These are phyloP conservation scores for Eutypa lata DNA, from an alignment of 2,329 filamentous ascomycete species.

Conservation along the genomic window DNA sequence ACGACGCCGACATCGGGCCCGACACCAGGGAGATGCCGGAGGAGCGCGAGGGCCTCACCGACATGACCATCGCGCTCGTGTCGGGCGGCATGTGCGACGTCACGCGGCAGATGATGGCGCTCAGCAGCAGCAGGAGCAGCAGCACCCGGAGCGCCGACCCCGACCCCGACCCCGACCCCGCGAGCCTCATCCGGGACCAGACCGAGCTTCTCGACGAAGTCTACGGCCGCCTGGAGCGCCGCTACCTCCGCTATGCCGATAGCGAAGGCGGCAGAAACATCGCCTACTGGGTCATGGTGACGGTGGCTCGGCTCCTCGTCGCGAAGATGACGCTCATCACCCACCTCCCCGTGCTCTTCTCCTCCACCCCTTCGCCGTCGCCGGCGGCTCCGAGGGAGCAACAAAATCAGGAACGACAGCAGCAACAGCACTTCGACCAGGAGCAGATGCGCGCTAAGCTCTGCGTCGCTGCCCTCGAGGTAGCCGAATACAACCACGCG, in stretches of 20 bases:
- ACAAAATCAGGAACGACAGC: neutral
- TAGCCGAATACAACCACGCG: conserved; percentile 67
- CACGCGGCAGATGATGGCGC: conserved; percentile 35
- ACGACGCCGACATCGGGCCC: conserved; percentile 43
- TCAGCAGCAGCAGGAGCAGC: conserved; percentile 18
- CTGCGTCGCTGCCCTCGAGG: conserved; percentile 69
- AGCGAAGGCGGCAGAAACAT: conserved; percentile 24
- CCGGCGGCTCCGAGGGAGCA: too few species aligned
- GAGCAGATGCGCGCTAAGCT: conserved; percentile 65
- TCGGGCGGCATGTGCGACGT: conserved; percentile 34
- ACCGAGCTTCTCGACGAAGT: conserved; percentile 19
- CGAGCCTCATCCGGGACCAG: conserved; percentile 38
- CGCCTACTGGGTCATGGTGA: conserved; percentile 40
- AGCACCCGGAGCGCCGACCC: conserved; percentile 13
- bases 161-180: too few species aligned
- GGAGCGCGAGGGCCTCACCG: conserved; percentile 40
- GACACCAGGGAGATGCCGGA: conserved; percentile 29
- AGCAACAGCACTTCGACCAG: conserved; percentile 43
- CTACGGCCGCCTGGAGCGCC: conserved; percentile 32
- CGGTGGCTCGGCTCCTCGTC: conserved; percentile 67
- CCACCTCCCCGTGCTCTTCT: conserved; percentile 69
- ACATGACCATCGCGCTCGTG: conserved; percentile 41
- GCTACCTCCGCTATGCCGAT: conserved; percentile 38
- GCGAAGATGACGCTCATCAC: conserved; percentile 76
- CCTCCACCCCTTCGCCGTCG: conserved; percentile 41